Conservation (phyloP, 1,139 yeast genomes). For the Candida freyschussii region DNA sequence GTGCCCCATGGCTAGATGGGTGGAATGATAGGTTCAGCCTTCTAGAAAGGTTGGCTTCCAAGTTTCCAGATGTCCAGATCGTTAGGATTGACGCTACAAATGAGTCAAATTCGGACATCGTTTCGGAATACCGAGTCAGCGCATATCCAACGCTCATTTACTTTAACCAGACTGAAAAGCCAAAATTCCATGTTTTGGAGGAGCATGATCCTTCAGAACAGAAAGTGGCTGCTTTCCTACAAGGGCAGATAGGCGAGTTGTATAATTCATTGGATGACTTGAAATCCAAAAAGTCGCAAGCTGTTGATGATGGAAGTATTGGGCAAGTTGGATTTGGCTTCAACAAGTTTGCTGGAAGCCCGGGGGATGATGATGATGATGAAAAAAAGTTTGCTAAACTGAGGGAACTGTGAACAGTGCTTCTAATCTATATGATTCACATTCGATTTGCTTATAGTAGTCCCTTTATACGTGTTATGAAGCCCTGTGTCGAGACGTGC, state of each 20-base stretch:
- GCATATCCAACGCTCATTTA: conserved; percentile 19
- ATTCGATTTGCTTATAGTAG: conserved; percentile 1
- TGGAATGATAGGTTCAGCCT: conserved; percentile 19
- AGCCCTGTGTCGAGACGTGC: neutral
- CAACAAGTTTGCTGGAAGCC: conserved; percentile 5
- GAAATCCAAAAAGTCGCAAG: conserved; percentile 7
- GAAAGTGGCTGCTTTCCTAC: conserved; percentile 12
- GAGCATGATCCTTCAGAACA: conserved; percentile 13
- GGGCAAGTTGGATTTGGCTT: conserved; percentile 8
- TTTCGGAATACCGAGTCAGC: conserved; percentile 19
- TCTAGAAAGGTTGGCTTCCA: conserved; percentile 17
- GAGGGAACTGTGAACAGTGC: conserved; percentile 15
- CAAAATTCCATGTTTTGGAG: conserved; percentile 9
- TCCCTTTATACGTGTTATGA: conserved; percentile 2
- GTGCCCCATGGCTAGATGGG: conserved; percentile 22
- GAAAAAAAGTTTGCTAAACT: conserved; percentile 18
- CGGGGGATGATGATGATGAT: conserved; percentile 10
- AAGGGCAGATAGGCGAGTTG: conserved; percentile 17
- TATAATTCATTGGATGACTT: conserved; percentile 12
- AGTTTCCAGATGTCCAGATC: conserved; percentile 13
- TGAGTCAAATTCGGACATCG: conserved; percentile 13
- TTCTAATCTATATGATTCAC: neutral
- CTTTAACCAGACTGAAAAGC: conserved; percentile 8
- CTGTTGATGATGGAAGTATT: conserved; percentile 6
- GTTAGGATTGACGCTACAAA: conserved; percentile 16